Evolutionary conservation across 768 basidiomycete species (phyloP), one percentile per base, ranked within the genome.

Genomic region (Sistotremastrum niveocremeum): DNA sequence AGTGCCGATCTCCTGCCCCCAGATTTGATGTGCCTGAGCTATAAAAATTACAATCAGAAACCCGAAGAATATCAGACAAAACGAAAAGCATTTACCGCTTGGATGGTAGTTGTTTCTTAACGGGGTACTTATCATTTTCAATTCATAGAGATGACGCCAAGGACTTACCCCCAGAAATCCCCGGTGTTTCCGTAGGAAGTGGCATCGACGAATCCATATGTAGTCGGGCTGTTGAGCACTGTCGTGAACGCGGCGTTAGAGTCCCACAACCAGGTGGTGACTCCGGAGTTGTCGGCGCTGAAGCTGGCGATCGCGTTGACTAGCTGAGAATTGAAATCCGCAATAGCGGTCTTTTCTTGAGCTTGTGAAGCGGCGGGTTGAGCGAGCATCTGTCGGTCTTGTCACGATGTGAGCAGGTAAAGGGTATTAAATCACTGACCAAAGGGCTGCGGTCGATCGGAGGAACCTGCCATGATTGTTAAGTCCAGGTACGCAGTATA

Each of bases 131-230:
- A 20, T 20, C 20, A 20, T 1, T 20, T 20, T 20, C 20, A 20
- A 20, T 20, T 20, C 20, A 20, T 20, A 20, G 20, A 20, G 20
- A 20, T 20, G 20, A 20, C 20, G 20, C 20, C 20, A 20, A 20
- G 0, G 41, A 56, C 70, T 47, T 50, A 74, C 73, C 70, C 71
- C 76, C 76, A 77, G 66, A 77, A 77, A 42, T 67, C 60, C 9
- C 65, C 66, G 9, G 65, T 36, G 32, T 57, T 57, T 7, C 74
- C 75, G 46, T 62, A 71, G 0, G 69, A 65, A 3, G 67, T 69
- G 2, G 66, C 67, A 51, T 79, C 76, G n/a, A 64, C 60, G 56
- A 78, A 76, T 1, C 77, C 77, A 46, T 68, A 78, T n/a, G 63
- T 54, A 1, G 61, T 64, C 1, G 76, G 73, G 34, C 57, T 45